A percentile compares a stretch with the other conserved stretches of the same genome.
Evolutionary conservation across 2,329 filamentous ascomycete genomes (phyloP).

Genomic region (Shiraia sp.): DNA sequence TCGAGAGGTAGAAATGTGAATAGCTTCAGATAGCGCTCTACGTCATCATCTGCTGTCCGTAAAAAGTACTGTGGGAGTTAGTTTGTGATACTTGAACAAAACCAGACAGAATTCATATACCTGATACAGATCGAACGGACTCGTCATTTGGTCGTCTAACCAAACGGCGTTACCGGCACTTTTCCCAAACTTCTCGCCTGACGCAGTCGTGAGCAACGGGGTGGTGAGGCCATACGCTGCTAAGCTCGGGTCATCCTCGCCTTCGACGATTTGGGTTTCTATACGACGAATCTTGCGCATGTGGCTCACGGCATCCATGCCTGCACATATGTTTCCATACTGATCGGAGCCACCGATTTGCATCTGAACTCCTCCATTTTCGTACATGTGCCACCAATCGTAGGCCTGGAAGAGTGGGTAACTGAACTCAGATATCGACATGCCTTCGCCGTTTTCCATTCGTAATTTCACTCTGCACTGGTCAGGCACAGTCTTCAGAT

Average conservation of each 20-base stretch:
- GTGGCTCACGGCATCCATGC: slow-evolving; percentile 81
- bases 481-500: slow-evolving; percentile 14
- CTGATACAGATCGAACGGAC: slow-evolving; percentile 81
- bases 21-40: slow-evolving; percentile 80
- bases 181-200: slow-evolving; percentile 92
- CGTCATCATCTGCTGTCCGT: slow-evolving; percentile 76
- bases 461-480: slow-evolving; percentile 71
- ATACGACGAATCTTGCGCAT: slow-evolving; percentile 56
- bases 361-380: slow-evolving; percentile 69
- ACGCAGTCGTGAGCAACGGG: slow-evolving; percentile 81
- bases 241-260: slow-evolving; percentile 41
- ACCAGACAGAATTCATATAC: slow-evolving; percentile 42
- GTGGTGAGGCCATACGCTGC: slow-evolving; percentile 84
- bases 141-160: slow-evolving; percentile 82
- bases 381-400: slow-evolving; percentile 93
- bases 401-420: slow-evolving; percentile 94
- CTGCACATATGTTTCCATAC: slow-evolving; percentile 92
- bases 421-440: slow-evolving; percentile 91
- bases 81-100: not conserved
- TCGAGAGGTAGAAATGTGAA: slow-evolving; percentile 83
- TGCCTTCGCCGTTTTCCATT: slow-evolving; percentile 82
- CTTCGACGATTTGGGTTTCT: slow-evolving; percentile 9
- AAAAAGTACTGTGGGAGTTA: slow-evolving; percentile 71
- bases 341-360: slow-evolving; percentile 96
- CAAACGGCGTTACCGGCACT: slow-evolving; percentile 92